These are phyloP conservation scores for Bryum argenteum DNA, from an alignment of 225 moss, liverwort and hornwort genomes.

Conservation along the genomic window DNA sequence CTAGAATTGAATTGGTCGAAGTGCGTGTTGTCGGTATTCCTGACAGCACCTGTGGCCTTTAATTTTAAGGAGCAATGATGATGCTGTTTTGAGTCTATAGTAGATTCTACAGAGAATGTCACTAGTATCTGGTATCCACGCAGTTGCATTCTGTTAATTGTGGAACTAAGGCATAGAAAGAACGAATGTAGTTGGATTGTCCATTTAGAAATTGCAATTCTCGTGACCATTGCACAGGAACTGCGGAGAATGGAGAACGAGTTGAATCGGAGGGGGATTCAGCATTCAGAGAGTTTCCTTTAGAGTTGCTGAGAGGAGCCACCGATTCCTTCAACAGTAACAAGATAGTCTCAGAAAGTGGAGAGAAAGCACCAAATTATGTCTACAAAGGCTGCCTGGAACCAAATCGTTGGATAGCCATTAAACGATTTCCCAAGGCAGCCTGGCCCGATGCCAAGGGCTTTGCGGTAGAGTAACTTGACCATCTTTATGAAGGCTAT, in stretches of 20 bases:
- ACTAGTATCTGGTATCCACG: background rate
- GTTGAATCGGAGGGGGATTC: constrained; percentile 67
- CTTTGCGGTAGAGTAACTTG: constrained; percentile 56
- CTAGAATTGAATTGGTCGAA: background rate
- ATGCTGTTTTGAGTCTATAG: background rate
- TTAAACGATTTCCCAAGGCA: constrained; percentile 84
- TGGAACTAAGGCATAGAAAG: background rate
- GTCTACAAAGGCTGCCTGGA: constrained; percentile 87
- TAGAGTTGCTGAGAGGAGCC: constrained; percentile 75
- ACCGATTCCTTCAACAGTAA: constrained; percentile 83
- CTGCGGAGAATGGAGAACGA: constrained; percentile 68
- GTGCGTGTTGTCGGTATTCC: background rate
- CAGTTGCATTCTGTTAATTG: background rate
- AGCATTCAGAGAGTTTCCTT: constrained; percentile 66
- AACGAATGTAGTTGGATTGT: background rate
- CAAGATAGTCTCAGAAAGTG: constrained; percentile 82
- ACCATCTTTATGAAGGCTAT: background rate
- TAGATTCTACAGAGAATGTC: background rate
- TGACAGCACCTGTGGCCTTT: background rate
- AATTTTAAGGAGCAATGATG: background rate
- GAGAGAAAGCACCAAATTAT: constrained; percentile 88
- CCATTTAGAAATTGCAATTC: constrained; percentile 7
- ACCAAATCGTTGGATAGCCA: constrained; percentile 83
- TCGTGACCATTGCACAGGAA: constrained; percentile 13
- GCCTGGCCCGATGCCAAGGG: constrained; percentile 93